These are phyloP conservation scores for Colletotrichum musicola DNA, from an alignment of 2,329 filamentous ascomycete species.

Conservation along the genomic window DNA sequence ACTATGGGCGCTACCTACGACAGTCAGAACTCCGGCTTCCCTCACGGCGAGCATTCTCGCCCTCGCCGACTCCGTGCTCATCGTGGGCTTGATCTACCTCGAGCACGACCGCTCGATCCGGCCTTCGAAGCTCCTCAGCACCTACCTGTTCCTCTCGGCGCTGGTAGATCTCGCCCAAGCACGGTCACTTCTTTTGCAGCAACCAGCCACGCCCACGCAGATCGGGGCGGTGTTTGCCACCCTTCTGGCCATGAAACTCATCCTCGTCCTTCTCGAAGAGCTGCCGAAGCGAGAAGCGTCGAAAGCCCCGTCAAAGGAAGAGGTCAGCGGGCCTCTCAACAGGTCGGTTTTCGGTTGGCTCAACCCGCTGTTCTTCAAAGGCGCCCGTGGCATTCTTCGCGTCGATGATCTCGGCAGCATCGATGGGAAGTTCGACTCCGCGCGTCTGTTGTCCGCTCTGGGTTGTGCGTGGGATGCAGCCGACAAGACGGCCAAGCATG, in stretches of 20 bases:
- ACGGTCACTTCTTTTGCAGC: conserved; percentile 50
- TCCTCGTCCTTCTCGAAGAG: conserved; percentile 47
- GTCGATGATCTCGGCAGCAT: conserved; percentile 36
- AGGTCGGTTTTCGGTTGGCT: conserved; percentile 52
- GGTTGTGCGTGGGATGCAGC: background rate
- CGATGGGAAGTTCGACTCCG: conserved; percentile 23
- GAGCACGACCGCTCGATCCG: conserved; percentile 51
- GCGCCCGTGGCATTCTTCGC: conserved; percentile 36
- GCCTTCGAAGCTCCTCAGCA: conserved; percentile 48
- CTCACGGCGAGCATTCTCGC: conserved; percentile 46
- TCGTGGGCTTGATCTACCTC: conserved; percentile 47
- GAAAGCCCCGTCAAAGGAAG: conserved; percentile 47
- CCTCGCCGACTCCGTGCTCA: conserved; percentile 46
- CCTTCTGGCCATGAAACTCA: conserved; percentile 41
- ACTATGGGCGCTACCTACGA: conserved; percentile 22
- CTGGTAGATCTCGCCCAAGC: conserved; percentile 49
- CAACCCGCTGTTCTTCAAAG: conserved; percentile 46
- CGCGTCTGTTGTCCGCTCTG: conserved; percentile 11
- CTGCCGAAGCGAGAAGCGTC: conserved; percentile 38
- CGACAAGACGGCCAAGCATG: background rate
- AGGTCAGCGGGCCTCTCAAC: conserved; percentile 48
- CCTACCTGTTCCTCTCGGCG: conserved; percentile 48
- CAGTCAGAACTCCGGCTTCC: conserved; percentile 36
- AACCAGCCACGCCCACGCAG: background rate
- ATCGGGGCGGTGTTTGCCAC: conserved; percentile 46